These are phyloP conservation scores for Naganishia friedmannii DNA, from an alignment of 768 basidiomycete genomes.

Conservation along the genomic window DNA sequence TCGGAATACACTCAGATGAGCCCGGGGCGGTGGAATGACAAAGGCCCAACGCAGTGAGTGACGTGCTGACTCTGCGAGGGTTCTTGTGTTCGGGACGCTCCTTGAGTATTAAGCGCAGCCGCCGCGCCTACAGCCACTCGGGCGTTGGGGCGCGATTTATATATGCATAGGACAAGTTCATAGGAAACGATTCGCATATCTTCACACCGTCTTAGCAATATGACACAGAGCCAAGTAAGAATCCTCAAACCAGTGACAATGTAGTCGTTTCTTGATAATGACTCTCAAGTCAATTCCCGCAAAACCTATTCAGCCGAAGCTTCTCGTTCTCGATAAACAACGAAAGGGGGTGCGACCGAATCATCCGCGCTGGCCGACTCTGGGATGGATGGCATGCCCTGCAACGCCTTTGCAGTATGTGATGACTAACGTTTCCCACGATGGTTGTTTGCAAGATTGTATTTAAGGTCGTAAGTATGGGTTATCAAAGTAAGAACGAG, in stretches of 20 bases:
- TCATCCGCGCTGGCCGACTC: background rate
- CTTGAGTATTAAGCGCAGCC: background rate
- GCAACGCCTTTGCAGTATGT: too few relatives aligned
- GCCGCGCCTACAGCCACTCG: too few relatives aligned
- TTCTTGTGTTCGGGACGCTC: background rate
- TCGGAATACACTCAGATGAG: too few relatives aligned
- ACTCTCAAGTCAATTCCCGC: background rate
- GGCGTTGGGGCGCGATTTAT: background rate
- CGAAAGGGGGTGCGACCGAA: background rate
- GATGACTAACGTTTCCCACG: background rate
- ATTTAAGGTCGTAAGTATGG: too few relatives aligned
- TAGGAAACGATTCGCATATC: background rate
- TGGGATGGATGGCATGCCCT: background rate
- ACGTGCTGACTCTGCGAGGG: constrained; percentile 1
- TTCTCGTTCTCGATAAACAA: constrained; percentile 14
- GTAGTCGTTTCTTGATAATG: constrained; percentile 5
- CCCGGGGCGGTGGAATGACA: background rate
- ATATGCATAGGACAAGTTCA: background rate
- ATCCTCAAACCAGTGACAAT: background rate
- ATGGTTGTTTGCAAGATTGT: background rate
- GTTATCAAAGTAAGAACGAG: too few relatives aligned
- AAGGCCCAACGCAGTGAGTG: constrained; percentile 1
- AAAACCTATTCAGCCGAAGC: background rate
- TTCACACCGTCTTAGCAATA: background rate
- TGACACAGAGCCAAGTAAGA: background rate